phyloP scores from a whole-genome alignment of 2,329 filamentous ascomycete species.

The Xylaria sp. region DNA sequence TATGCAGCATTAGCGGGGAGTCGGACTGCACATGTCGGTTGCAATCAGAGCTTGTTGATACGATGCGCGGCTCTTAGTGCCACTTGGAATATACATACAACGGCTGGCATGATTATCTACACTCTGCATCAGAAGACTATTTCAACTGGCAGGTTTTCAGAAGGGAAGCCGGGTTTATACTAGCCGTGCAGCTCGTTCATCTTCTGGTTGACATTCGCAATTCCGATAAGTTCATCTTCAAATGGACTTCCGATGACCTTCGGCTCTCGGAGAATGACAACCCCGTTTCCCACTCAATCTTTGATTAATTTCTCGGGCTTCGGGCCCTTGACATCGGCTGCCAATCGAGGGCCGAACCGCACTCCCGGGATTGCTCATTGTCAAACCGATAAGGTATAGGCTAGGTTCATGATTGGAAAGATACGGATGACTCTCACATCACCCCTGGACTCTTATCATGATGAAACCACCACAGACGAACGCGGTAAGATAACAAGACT shows the following conservation, averaged over 20 bases:
- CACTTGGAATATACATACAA: background rate
- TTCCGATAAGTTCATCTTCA: background rate
- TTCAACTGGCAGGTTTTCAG: background rate
- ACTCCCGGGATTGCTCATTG: background rate
- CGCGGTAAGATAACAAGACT: background rate
- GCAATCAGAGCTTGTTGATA: background rate
- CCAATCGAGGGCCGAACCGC: background rate
- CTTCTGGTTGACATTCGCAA: background rate
- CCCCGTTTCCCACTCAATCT: background rate
- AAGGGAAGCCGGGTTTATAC: background rate
- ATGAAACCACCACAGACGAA: background rate
- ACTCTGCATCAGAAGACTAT: background rate
- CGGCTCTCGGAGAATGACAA: background rate
- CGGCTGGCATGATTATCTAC: background rate
- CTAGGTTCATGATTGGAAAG: background rate
- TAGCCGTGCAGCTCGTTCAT: background rate
- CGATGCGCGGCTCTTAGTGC: background rate
- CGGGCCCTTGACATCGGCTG: background rate
- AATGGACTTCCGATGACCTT: background rate
- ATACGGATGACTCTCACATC: background rate
- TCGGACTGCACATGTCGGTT: background rate
- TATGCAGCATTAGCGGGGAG: no score
- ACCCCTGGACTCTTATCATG: background rate
- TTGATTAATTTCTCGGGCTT: no score
- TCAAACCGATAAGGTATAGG: background rate